phyloP scores from a whole-genome alignment of 306 rosid species.

The Oxytropis ochrocephala region DNA sequence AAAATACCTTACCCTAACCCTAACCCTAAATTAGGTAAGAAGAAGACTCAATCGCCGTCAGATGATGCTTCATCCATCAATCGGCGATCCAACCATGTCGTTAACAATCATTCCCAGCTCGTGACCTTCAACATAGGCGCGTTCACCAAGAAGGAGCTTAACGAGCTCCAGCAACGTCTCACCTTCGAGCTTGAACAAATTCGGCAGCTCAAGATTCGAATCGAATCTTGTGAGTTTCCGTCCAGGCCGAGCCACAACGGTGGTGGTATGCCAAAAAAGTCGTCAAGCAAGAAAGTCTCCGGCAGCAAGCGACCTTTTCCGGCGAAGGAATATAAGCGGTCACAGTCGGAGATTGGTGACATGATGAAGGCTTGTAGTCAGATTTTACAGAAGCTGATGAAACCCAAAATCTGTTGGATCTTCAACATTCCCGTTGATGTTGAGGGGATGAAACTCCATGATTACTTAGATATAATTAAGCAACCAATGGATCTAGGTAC shows the following conservation, averaged over 20 bases:
- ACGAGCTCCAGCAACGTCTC: constrained; percentile 55
- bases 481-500: constrained; percentile 96
- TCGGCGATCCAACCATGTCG: constrained; percentile 36
- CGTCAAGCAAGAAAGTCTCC: constrained; percentile 43
- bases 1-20: constrained; percentile 49
- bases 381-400: too few relatives aligned
- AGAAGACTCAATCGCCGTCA: constrained; percentile 61
- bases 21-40: constrained; percentile 47
- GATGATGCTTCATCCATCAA: constrained; percentile 88
- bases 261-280: constrained; percentile 35
- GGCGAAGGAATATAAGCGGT: too few relatives aligned
- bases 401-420: constrained; percentile 24
- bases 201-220: constrained; percentile 49
- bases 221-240: constrained; percentile 50
- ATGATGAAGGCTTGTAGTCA: too few relatives aligned
- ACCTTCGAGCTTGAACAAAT: constrained; percentile 62
- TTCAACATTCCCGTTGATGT: constrained; percentile 74
- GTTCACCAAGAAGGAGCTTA: constrained; percentile 54
- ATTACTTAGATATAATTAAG: constrained; percentile 72
- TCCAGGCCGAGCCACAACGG: constrained; percentile 7
- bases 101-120: constrained; percentile 26
- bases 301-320: constrained; percentile 68
- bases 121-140: constrained; percentile 53
- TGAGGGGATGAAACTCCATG: constrained; percentile 62
- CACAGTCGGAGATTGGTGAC: too few relatives aligned